Conservation (phyloP, 768 basidiomycete species). For the Russula abietina region DNA sequence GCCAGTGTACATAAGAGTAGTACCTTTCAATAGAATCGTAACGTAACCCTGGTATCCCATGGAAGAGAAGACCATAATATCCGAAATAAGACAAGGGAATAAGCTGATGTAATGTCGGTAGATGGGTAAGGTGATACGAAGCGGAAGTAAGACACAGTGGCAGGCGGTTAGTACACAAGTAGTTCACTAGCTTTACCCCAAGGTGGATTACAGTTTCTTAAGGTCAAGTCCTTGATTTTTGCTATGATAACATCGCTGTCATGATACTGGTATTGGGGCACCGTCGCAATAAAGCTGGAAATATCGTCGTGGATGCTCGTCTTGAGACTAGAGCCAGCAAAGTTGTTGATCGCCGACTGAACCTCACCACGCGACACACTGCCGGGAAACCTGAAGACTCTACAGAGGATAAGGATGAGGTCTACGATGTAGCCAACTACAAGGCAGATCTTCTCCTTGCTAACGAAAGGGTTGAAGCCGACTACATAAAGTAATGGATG, state of each 20-base stretch:
- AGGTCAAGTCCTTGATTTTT: slow-evolving; percentile 2
- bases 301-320: background rate
- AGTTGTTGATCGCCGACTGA: background rate
- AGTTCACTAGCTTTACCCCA: background rate
- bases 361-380: background rate
- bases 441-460: background rate
- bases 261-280: background rate
- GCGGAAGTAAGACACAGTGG: background rate
- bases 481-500: background rate
- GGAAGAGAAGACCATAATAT: background rate
- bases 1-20: no score
- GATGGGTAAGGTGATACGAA: no score
- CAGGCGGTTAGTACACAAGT: background rate
- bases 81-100: background rate
- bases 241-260: background rate
- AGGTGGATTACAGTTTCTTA: background rate
- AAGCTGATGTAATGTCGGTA: no score
- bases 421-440: background rate
- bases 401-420: background rate
- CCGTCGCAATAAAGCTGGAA: background rate
- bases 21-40: background rate
- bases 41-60: background rate
- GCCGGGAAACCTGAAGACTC: background rate
- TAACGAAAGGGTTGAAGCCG: background rate
- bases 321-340: background rate